Evolutionary conservation across 2,329 filamentous ascomycete species (phyloP).

Genomic region (Xylaria hypoxylon): DNA sequence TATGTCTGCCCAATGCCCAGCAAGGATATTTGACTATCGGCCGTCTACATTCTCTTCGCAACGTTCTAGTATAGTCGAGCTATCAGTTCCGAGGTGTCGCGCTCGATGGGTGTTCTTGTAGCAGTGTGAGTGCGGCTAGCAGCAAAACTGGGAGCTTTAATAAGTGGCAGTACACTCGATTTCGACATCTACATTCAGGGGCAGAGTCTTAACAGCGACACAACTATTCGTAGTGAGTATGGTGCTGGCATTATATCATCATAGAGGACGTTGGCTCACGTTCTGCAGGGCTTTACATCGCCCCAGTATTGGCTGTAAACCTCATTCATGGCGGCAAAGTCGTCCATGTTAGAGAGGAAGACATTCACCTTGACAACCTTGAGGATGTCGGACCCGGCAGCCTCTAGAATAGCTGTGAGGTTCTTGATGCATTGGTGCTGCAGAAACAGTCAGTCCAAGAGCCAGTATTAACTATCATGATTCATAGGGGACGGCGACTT

Average conservation of each 20-base stretch:
- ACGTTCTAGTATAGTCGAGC: background rate
- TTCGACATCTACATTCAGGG: constrained; percentile 87
- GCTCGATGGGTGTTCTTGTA: background rate
- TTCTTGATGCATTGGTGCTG: constrained; percentile 76
- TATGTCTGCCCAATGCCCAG: background rate
- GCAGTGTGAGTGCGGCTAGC: background rate
- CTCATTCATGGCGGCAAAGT: constrained; percentile 81
- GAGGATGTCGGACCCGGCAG: constrained; percentile 72
- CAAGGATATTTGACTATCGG: background rate
- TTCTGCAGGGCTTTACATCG: constrained; percentile 59
- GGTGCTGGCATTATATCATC: background rate
- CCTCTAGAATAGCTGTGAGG: constrained; percentile 75
- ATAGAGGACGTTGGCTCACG: constrained; percentile 49
- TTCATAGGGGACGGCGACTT: constrained; percentile 35
- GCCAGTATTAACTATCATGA: background rate
- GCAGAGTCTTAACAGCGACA: constrained; percentile 88
- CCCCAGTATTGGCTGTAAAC: constrained; percentile 78
- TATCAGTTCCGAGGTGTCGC: background rate
- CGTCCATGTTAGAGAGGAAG: constrained; percentile 78
- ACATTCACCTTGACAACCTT: constrained; percentile 80
- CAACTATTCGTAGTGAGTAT: constrained; percentile 66
- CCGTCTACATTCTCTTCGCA: background rate
- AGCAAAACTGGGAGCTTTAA: constrained; percentile 5
- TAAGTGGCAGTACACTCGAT: constrained; percentile 82
- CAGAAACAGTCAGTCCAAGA: constrained; percentile 11